Base-by-base conservation (phyloP, 345 rosid species). In the Arabidopsis thaliana region DNA sequence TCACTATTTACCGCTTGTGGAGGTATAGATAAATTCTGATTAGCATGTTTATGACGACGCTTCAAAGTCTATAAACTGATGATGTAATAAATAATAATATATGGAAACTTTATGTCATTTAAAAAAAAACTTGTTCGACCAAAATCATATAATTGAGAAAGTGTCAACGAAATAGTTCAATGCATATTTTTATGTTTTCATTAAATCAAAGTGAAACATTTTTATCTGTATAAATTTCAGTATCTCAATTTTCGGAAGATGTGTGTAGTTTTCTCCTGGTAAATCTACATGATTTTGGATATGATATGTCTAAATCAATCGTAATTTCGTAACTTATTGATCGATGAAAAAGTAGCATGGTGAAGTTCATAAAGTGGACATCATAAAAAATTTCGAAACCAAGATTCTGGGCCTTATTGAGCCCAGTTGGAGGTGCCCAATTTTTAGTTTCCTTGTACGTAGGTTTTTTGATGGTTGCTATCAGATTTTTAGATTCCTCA, bases 351-450 rank as follows among this genome's bases (percentile, higher is more conserved):
- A 14, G 48, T 44, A 13, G 48, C 48, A 42, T 42, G 9, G 4
- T 28, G 1, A 62, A 16, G 25, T 45, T 46, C 41, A 30, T n/a
- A 1, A 20, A 46, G 30, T 48, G 69, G 60, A 52, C 38, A 38
- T 16, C 37, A n/a, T 8, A 10, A 32, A 11, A 1, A 16, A 32
- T 33, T 34, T 33, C 7, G 1, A 59, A 70, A 58, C 57, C 16
- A 58, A 58, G 4, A 46, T 8, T 1, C 46, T 71, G 49, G 74
- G 74, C 58, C 74, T 8, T 7, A 7, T 0, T 5, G 74, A 71
- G 66, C 46, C 66, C 66, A 59, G n/a, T 14, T 6, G 16, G 20
- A 42, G 32, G 30, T 40, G 50, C 7, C 16, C 48, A 42, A 42
- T 42, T 42, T 42, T 42, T 42, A 3, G 13, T 13, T 40, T 40